Conservation (phyloP, 352 stramenopile species). For the Globisporangium acanthophoron region DNA sequence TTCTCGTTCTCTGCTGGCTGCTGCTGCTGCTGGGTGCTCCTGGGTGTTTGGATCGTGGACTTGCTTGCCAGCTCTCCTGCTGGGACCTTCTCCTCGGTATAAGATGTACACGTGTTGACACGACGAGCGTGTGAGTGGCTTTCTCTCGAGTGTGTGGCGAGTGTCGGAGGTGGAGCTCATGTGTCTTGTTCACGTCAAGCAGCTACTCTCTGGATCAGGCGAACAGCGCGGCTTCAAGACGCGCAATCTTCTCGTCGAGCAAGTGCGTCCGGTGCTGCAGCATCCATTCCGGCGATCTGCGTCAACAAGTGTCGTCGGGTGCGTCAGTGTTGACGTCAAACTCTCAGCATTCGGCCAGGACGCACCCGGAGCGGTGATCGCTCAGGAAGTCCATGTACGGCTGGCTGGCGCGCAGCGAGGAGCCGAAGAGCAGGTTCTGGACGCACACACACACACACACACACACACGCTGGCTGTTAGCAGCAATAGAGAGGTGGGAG, state of each 20-base stretch:
- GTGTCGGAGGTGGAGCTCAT: too few relatives aligned
- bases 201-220: conserved; percentile 7
- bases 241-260: conserved; percentile 36
- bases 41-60: too few relatives aligned
- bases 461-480: background rate
- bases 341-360: background rate
- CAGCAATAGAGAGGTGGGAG: background rate
- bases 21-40: background rate
- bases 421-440: conserved; percentile 42
- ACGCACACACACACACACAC: background rate
- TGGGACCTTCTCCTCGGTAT: too few relatives aligned
- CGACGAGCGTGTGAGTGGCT: too few relatives aligned
- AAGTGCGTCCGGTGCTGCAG: conserved; percentile 26
- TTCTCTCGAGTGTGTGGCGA: too few relatives aligned
- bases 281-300: conserved; percentile 46
- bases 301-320: background rate
- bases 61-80: too few relatives aligned
- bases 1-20: background rate
- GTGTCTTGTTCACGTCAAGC: too few relatives aligned
- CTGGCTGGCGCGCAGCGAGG: conserved; percentile 39
- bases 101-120: too few relatives aligned
- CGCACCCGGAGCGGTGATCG: conserved; percentile 39
- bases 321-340: background rate
- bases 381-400: conserved; percentile 53
- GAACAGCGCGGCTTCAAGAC: conserved; percentile 35